phyloP scores from a whole-genome alignment of 2,329 filamentous ascomycete species.

The Emmonsia crescens region DNA sequence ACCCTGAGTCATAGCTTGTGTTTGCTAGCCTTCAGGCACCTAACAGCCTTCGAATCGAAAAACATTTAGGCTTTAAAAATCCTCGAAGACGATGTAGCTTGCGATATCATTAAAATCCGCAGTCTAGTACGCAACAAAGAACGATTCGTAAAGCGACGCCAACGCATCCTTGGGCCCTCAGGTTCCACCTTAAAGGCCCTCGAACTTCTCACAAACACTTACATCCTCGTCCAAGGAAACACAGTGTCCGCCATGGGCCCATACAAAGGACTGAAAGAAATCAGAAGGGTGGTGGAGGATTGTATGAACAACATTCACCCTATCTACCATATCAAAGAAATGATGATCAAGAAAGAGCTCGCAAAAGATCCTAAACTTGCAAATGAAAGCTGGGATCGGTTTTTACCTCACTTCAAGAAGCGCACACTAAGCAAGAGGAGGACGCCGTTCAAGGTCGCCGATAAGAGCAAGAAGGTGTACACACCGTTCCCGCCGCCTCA shows the following conservation, averaged over 20 bases:
- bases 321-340: constrained; percentile 86
- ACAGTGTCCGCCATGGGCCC: constrained; percentile 87
- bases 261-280: constrained; percentile 87
- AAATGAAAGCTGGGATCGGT: constrained; percentile 88
- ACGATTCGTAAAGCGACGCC: constrained; percentile 85
- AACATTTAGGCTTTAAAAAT: constrained; percentile 64
- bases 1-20: background rate
- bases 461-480: constrained; percentile 90
- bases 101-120: constrained; percentile 93
- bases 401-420: constrained; percentile 95
- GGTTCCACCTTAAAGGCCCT: constrained; percentile 90
- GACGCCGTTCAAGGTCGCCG: constrained; percentile 72
- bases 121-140: constrained; percentile 88
- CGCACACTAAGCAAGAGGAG: constrained; percentile 74
- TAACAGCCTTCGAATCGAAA: background rate
- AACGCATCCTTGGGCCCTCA: constrained; percentile 82
- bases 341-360: constrained; percentile 88
- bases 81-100: constrained; percentile 79
- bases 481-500: constrained; percentile 94
- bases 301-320: constrained; percentile 93
- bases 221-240: constrained; percentile 93
- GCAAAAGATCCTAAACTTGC: constrained; percentile 79
- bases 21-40: constrained; percentile 6
- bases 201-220: constrained; percentile 80
- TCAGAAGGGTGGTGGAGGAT: constrained; percentile 80